Evolutionary conservation across 2,329 filamentous ascomycete species (phyloP), one percentile per base, ranked within the genome.

Genomic region (Zymoseptoria ardabiliae): DNA sequence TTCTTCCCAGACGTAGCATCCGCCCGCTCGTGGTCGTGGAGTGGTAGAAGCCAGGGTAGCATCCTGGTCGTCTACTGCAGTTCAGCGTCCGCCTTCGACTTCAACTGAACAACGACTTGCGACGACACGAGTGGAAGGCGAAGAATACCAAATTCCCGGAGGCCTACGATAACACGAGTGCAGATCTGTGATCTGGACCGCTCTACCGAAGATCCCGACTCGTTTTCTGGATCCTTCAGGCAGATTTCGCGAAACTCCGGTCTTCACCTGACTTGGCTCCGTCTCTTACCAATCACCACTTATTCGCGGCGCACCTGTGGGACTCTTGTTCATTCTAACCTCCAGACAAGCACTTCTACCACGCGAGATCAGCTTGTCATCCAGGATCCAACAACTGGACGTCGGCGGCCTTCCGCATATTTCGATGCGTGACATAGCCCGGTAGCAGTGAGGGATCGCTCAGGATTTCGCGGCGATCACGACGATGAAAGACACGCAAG

Each of bases 381-480:
- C 17, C 2, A 17, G 13, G 35, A n/a, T 17, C 13, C 35, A 45
- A n/a, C 13, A 45, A 13, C 11, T 7, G 35, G 17, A n/a, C 35
- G 35, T 28, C 25, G 25, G 25, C 35, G 35, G 35, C 13, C 35
- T 45, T 45, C 35, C 17, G 35, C 13, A 45, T 17, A 45, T 45
- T n/a, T 7, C 35, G 35, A 45, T 45, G 35, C 13, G 35, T 45
- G 35, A n/a, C 35, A 17, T 17, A 45, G 35, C 35, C 35, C 35
- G 35, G 11, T 45, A 7, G 35, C 13, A 17, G 35, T 50, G 22
- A 30, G 55, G 28, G 23, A 54, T 49, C 22, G 58, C 8, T n/a
- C 55, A 54, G 60, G 53, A 56, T 58, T 58, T 55, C 28, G 57
- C 56, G 54, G 51, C 23, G 30, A 54, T 7, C 13, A 25, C 13